These are phyloP conservation scores for Pichia nakasei DNA, from an alignment of 805 yeast species.

Conservation along the genomic window DNA sequence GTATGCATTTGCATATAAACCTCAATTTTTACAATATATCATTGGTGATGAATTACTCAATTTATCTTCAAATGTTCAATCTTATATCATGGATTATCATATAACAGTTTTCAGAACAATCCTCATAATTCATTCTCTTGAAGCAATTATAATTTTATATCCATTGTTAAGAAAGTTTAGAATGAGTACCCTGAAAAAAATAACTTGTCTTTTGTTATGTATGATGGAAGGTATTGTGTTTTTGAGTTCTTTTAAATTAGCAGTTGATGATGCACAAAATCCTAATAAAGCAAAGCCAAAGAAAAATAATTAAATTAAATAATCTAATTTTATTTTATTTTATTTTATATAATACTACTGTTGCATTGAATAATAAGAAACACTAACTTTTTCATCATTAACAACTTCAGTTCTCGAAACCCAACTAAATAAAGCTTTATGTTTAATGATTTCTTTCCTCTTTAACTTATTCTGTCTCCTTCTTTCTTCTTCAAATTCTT, in stretches of 20 bases:
- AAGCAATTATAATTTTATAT: slow-evolving; percentile 35
- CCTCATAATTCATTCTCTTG: slow-evolving; percentile 41
- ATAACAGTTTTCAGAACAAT: slow-evolving; percentile 16
- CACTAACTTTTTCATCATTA: slow-evolving; percentile 11
- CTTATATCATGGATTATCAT: slow-evolving; percentile 6
- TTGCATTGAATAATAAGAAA: slow-evolving; percentile 17
- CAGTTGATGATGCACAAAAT: slow-evolving; percentile 10
- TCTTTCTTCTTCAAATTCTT: slow-evolving; percentile 24
- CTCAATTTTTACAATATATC: slow-evolving; percentile 2
- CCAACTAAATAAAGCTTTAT: slow-evolving; percentile 39
- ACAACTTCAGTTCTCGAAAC: slow-evolving; percentile 20
- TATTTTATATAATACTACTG: not conserved
- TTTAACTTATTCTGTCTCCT: slow-evolving; percentile 7
- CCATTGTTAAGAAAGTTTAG: slow-evolving; percentile 53
- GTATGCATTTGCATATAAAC: slow-evolving; percentile 8
- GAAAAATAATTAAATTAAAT: not conserved
- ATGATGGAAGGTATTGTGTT: slow-evolving; percentile 56
- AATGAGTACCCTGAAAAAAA: slow-evolving; percentile 40
- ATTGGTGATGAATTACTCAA: slow-evolving; percentile 3
- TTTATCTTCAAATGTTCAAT: slow-evolving; percentile 7
- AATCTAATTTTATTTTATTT: not conserved
- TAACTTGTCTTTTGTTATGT: slow-evolving; percentile 46
- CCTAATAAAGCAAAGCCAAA: slow-evolving; percentile 9
- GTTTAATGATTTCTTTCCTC: slow-evolving; percentile 32
- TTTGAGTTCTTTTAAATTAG: slow-evolving; percentile 33